Conservation (phyloP, 2,329 filamentous ascomycete genomes). For the Aspergillus texensis region DNA sequence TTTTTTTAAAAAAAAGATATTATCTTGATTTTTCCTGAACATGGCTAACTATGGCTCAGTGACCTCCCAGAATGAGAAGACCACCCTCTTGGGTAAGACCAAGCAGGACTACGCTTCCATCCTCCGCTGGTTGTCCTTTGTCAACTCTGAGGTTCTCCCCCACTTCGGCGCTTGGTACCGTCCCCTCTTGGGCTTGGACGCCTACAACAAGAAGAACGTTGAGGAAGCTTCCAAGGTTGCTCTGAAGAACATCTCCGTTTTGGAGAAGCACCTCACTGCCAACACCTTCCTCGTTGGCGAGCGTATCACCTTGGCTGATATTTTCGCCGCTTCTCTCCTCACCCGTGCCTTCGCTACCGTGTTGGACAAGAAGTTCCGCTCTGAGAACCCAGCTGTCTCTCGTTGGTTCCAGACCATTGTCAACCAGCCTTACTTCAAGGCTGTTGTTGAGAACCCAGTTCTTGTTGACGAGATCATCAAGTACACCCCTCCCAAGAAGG, state of each 20-base stretch:
- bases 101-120: constrained; percentile 99
- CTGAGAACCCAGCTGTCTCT: constrained; percentile 78
- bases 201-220: constrained; percentile 98
- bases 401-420: constrained; percentile 95
- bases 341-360: constrained; percentile 90
- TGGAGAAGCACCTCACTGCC: constrained; percentile 85
- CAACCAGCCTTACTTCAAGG: constrained; percentile 89
- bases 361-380: constrained; percentile 88
- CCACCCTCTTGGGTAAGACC: constrained; percentile 97
- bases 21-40: constrained; percentile 11
- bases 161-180: constrained; percentile 78
- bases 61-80: constrained; percentile 99
- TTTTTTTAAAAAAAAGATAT: constrained; percentile 7
- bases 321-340: constrained; percentile 79
- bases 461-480: constrained; percentile 81
- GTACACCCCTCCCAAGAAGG: constrained; percentile 73
- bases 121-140: constrained; percentile 96
- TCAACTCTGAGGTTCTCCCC: constrained; percentile 83
- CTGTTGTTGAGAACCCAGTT: constrained; percentile 72
- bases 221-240: constrained; percentile 75
- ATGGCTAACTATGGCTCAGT: constrained; percentile 53
- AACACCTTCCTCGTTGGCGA: constrained; percentile 98
- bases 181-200: constrained; percentile 76
- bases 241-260: constrained; percentile 67
- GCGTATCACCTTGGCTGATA: constrained; percentile 93